These are phyloP conservation scores for Colletotrichum tanaceti DNA, from an alignment of 2,329 filamentous ascomycete genomes.

Conservation along the genomic window DNA sequence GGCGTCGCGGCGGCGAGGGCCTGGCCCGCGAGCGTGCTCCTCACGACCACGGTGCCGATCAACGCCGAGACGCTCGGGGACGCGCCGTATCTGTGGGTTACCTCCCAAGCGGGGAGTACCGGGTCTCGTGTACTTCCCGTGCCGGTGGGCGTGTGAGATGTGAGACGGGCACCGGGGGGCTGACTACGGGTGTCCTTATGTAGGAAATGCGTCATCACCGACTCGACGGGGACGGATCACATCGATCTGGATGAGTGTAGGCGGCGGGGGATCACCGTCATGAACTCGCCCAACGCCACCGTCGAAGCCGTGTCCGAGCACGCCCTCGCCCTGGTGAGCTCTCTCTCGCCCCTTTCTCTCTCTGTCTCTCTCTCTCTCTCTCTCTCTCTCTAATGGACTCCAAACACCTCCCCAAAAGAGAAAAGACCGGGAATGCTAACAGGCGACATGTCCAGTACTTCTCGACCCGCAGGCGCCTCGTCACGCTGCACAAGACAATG, in stretches of 20 bases:
- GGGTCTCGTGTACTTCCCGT: background rate
- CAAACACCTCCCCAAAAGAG: background rate
- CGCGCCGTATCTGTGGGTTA: conserved; percentile 44
- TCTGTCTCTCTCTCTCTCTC: background rate
- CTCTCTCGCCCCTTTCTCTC: too few relatives aligned
- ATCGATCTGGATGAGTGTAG: conserved; percentile 43
- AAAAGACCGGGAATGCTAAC: background rate
- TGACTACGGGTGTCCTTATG: background rate
- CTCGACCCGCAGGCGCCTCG: conserved; percentile 42
- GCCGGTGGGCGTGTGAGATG: too few relatives aligned
- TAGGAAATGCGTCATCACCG: conserved; percentile 44
- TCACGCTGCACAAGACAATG: conserved; percentile 42
- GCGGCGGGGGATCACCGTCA: conserved; percentile 42
- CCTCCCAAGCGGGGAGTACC: background rate
- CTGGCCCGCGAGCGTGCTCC: conserved; percentile 45
- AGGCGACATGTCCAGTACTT: conserved; percentile 38
- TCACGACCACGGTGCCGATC: conserved; percentile 44
- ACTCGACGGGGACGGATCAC: conserved; percentile 44
- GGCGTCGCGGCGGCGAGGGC: conserved; percentile 38
- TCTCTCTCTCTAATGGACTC: background rate
- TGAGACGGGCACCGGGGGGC: background rate
- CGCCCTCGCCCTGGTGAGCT: conserved; percentile 41
- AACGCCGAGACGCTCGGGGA: conserved; percentile 38
- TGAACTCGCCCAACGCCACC: conserved; percentile 42
- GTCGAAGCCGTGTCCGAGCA: conserved; percentile 44